Evolutionary conservation across 1,139 yeast species (phyloP).

Genomic region (Hanseniaspora gamundiae): DNA sequence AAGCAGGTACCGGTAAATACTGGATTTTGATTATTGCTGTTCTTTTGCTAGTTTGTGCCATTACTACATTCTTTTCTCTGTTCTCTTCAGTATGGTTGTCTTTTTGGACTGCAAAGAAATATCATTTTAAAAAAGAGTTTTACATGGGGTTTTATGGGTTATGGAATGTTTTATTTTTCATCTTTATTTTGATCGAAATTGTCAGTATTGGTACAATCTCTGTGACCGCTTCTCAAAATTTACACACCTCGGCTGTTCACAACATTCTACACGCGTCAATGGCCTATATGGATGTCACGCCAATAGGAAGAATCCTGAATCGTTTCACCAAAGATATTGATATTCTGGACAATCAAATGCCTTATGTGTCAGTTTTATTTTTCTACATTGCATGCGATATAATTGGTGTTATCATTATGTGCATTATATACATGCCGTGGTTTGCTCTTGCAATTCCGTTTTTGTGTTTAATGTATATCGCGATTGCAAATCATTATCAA

Average conservation of each 20-base stretch:
- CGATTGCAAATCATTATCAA: slow-evolving; percentile 52
- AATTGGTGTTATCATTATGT: slow-evolving; percentile 51
- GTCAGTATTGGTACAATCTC: slow-evolving; percentile 43
- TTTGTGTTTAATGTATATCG: slow-evolving; percentile 36
- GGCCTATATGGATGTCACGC: slow-evolving; percentile 57
- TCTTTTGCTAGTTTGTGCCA: slow-evolving; percentile 31
- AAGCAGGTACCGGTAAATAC: slow-evolving; percentile 24
- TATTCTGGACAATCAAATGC: slow-evolving; percentile 62
- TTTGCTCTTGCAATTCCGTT: slow-evolving; percentile 9
- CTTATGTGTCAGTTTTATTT: slow-evolving; percentile 44
- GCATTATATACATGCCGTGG: slow-evolving; percentile 67
- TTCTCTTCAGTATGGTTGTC: slow-evolving; percentile 78
- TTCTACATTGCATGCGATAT: slow-evolving; percentile 42
- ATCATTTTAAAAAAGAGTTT: slow-evolving; percentile 35
- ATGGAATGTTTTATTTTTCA: slow-evolving; percentile 37
- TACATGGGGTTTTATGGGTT: slow-evolving; percentile 63
- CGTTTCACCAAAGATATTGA: slow-evolving; percentile 79
- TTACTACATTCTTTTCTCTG: slow-evolving; percentile 44
- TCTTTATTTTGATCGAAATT: slow-evolving; percentile 40
- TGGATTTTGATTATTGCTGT: slow-evolving; percentile 34
- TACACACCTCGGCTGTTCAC: slow-evolving; percentile 42
- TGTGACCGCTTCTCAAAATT: slow-evolving; percentile 31
- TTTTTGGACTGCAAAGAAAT: slow-evolving; percentile 61
- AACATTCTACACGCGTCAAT: slow-evolving; percentile 66
- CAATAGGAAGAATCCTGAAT: slow-evolving; percentile 58